Percentiles rank a stretch among this genome's conserved stretches.
Conservation (phyloP, 495 filamentous ascomycete genomes). For the Massariosphaeria phaeospora region DNA sequence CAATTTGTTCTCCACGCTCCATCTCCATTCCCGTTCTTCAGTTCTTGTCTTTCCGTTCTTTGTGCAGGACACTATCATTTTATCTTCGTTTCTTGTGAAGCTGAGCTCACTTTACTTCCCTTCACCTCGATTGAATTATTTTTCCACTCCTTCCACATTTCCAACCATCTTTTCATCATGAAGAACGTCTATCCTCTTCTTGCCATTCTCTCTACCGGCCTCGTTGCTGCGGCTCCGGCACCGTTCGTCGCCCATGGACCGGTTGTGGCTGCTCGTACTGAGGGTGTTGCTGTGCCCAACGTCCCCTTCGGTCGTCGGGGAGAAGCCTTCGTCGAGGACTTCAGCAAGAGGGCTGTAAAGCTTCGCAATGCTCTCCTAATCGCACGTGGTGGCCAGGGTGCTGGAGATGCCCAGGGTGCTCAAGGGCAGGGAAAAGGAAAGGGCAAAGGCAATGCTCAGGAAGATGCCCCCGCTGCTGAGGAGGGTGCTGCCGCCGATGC, state of each 20-base stretch:
- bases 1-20: conserved; percentile 3
- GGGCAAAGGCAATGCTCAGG: neutral
- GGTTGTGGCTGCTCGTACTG: conserved; percentile 12
- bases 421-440: neutral
- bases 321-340: conserved; percentile 2
- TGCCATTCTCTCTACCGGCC: conserved; percentile 23
- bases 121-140: conserved; percentile 11
- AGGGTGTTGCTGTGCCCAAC: conserved; percentile 14
- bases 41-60: conserved; percentile 16
- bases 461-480: neutral
- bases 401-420: no score
- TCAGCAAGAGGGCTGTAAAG: conserved; percentile 16
- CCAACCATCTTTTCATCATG: conserved; percentile 18
- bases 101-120: conserved; percentile 31
- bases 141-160: conserved; percentile 9
- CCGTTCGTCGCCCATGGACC: conserved; percentile 23
- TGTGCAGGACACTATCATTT: conserved; percentile 30
- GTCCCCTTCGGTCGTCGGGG: conserved; percentile 20
- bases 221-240: conserved; percentile 26
- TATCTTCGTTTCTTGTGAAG: conserved; percentile 22
- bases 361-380: conserved; percentile 4
- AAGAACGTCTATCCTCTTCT: conserved; percentile 26
- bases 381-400: no score
- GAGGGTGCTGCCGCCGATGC: conserved; percentile 1
- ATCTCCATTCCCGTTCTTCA: conserved; percentile 11